Conservation (phyloP, 345 rosid species). For the Diplotaxis tenuifolia region DNA sequence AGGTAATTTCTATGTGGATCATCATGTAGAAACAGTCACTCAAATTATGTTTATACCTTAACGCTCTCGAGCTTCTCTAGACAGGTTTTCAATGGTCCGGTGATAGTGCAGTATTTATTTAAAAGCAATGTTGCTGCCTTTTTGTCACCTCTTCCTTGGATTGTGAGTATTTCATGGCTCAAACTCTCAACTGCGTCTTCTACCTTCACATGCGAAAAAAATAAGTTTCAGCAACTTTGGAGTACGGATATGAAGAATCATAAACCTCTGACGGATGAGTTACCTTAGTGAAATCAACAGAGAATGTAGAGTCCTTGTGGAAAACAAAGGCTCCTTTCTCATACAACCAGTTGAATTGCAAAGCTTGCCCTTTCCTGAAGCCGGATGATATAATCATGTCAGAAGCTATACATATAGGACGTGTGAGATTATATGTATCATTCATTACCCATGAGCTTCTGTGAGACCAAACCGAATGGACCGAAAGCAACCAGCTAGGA, state of each 20-base stretch:
- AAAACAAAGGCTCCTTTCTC: conserved; percentile 77
- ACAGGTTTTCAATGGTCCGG: conserved; percentile 60
- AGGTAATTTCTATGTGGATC: background rate
- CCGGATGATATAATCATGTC: conserved; percentile 2
- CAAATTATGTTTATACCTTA: conserved; percentile 43
- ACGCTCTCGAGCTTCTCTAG: conserved; percentile 57
- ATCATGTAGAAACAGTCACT: background rate
- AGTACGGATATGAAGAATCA: background rate
- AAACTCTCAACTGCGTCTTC: conserved; percentile 81
- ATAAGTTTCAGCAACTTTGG: conserved; percentile 13
- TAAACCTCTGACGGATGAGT: background rate
- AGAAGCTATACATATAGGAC: background rate
- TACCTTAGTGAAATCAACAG: conserved; percentile 82
- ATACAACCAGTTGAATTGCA: conserved; percentile 89
- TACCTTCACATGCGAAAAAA: conserved; percentile 41
- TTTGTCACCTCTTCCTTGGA: conserved; percentile 88
- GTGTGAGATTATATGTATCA: background rate
- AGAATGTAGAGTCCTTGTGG: conserved; percentile 63
- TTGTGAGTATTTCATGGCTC: conserved; percentile 74
- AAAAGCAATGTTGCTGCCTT: conserved; percentile 62
- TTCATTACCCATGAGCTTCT: conserved; percentile 92
- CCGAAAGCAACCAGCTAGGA: conserved; percentile 89
- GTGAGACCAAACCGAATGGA: conserved; percentile 86
- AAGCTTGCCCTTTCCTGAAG: conserved; percentile 82
- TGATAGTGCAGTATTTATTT: conserved; percentile 59